A percentile compares a stretch with the other conserved stretches of the same genome.
Conservation (phyloP, 441 rosid genomes). For the Macaranga tanarius region DNA sequence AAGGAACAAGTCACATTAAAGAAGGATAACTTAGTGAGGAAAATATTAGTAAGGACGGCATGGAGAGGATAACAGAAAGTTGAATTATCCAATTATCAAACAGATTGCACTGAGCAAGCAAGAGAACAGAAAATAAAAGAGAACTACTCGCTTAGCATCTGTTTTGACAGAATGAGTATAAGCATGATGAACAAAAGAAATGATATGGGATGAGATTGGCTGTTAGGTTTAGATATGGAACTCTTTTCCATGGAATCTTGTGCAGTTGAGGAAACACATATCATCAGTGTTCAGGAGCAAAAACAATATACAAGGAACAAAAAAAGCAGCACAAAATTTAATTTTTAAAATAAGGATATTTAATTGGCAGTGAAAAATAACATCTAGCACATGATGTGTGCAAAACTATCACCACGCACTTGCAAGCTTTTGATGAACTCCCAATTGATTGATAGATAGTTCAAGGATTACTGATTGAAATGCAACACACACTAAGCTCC, state of each 20-base stretch:
- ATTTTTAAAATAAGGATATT: background rate
- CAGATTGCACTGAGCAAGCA: background rate
- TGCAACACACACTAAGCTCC: background rate
- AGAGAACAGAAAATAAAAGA: background rate
- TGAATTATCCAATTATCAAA: background rate
- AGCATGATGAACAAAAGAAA: background rate
- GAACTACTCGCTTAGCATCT: background rate
- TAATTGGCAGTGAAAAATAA: background rate
- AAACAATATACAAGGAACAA: background rate
- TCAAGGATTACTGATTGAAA: background rate
- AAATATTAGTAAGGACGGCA: background rate
- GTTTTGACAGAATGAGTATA: background rate
- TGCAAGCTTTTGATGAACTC: background rate
- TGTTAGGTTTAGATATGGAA: background rate
- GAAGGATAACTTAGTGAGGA: slow-evolving; percentile 1
- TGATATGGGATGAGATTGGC: background rate
- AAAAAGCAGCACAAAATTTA: background rate
- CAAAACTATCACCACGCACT: background rate
- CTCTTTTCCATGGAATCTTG: background rate
- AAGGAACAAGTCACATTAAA: slow-evolving; percentile 19
- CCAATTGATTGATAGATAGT: background rate
- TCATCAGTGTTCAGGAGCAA: background rate
- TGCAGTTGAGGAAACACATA: background rate
- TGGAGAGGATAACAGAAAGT: background rate
- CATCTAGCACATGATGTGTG: background rate